phyloP scores from a whole-genome alignment of 495 filamentous ascomycete species.

The Sordaria brevicollis region DNA sequence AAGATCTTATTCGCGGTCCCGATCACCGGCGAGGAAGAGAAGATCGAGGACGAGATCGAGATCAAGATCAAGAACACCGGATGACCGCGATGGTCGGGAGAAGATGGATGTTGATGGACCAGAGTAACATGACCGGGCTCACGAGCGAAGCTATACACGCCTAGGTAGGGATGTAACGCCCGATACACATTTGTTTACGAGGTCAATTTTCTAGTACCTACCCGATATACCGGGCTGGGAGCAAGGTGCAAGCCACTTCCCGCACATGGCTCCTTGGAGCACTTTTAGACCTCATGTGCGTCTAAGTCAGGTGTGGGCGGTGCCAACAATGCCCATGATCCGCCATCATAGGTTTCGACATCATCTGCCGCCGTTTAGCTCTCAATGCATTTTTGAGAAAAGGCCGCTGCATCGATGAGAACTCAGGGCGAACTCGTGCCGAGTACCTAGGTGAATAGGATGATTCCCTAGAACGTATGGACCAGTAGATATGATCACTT shows the following conservation, averaged over 20 bases:
- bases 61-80: constrained; percentile 4
- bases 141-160: constrained; percentile 1
- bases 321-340: not conserved
- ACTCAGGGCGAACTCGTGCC: not conserved
- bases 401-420: not conserved
- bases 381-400: too few relatives aligned
- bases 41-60: constrained; percentile 14
- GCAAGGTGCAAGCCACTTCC: not conserved
- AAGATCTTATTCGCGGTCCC: constrained; percentile 7
- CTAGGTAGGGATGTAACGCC: not conserved
- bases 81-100: constrained; percentile 14
- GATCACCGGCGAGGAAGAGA: not conserved
- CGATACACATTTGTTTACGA: not conserved
- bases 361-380: too few relatives aligned
- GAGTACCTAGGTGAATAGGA: not conserved
- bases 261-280: not conserved
- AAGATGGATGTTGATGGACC: constrained; percentile 28
- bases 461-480: not conserved
- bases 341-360: not conserved
- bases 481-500: not conserved
- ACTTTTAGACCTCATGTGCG: not conserved
- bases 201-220: not conserved
- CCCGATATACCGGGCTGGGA: not conserved
- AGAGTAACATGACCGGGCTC: not conserved
- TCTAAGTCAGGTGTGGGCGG: not conserved